Evolutionary conservation across 1,284 basidiomycete genomes (phyloP).

Genomic region (Irpex lacteus): DNA sequence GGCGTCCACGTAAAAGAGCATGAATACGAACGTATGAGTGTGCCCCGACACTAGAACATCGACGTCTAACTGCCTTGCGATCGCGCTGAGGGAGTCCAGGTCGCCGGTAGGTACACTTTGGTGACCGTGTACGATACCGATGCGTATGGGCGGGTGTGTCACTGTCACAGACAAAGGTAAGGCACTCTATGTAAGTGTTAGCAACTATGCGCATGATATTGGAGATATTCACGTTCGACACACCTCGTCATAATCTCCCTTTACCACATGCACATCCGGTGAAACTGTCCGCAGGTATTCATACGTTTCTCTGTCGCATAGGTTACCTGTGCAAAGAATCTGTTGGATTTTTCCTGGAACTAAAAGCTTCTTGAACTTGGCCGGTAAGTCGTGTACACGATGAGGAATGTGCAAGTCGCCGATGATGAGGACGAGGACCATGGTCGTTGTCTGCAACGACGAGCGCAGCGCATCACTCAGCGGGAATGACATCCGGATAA

Average conservation of each 20-base stretch:
- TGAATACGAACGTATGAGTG: slow-evolving; percentile 77
- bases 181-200: slow-evolving; percentile 43
- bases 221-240: slow-evolving; percentile 15
- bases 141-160: slow-evolving; percentile 83
- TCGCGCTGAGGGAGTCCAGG: slow-evolving; percentile 81
- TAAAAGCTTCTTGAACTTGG: slow-evolving; percentile 96
- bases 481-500: background rate
- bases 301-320: slow-evolving; percentile 96
- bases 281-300: slow-evolving; percentile 97
- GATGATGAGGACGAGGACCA: slow-evolving; percentile 91
- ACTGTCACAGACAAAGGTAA: slow-evolving; percentile 86
- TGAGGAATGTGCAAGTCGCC: slow-evolving; percentile 95
- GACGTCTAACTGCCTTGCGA: slow-evolving; percentile 95
- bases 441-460: slow-evolving; percentile 22
- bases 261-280: slow-evolving; percentile 90
- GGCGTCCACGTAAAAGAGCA: background rate
- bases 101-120: slow-evolving; percentile 94
- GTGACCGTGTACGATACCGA: slow-evolving; percentile 94
- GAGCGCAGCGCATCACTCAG: background rate
- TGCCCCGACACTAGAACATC: slow-evolving; percentile 94
- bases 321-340: slow-evolving; percentile 96
- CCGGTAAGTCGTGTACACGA: slow-evolving; percentile 84
- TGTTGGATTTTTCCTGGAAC: slow-evolving; percentile 98
- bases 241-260: slow-evolving; percentile 96
- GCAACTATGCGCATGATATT: background rate